Evolutionary conservation across 2,329 filamentous ascomycete species (phyloP).

Genomic region (Sporothrix pseudoabietina): DNA sequence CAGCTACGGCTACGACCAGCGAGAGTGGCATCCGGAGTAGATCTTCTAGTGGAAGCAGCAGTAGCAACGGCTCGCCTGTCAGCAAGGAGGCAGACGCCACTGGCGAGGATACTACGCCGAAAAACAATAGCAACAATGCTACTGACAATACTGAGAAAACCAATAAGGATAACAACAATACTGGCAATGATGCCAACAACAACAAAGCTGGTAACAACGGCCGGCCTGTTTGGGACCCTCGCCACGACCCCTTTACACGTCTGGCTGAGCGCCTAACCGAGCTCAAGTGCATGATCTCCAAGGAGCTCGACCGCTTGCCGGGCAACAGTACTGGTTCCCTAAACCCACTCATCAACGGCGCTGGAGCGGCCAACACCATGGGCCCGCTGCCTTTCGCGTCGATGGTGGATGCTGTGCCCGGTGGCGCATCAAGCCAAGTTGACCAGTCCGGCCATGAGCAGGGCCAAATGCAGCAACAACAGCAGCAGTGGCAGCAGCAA

Average conservation of each 20-base stretch:
- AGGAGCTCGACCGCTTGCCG: conserved; percentile 31
- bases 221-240: neutral
- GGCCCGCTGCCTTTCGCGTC: neutral
- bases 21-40: neutral
- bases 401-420: neutral
- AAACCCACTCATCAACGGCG: neutral
- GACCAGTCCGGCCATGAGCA: neutral
- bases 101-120: neutral
- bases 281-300: conserved; percentile 31
- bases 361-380: conserved; percentile 14
- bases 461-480: neutral
- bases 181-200: neutral
- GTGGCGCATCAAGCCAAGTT: neutral
- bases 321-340: neutral
- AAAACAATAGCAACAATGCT: neutral
- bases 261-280: conserved; percentile 34
- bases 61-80: neutral
- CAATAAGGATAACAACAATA: neutral
- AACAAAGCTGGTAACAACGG: neutral
- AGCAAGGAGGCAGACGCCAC: neutral
- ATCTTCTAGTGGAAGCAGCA: neutral
- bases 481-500: neutral
- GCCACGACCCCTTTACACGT: conserved; percentile 33
- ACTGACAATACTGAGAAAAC: neutral
- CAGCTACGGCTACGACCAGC: neutral